These are phyloP conservation scores for Halophytophthora polymorphica DNA, from an alignment of 352 stramenopile genomes.

Conservation along the genomic window DNA sequence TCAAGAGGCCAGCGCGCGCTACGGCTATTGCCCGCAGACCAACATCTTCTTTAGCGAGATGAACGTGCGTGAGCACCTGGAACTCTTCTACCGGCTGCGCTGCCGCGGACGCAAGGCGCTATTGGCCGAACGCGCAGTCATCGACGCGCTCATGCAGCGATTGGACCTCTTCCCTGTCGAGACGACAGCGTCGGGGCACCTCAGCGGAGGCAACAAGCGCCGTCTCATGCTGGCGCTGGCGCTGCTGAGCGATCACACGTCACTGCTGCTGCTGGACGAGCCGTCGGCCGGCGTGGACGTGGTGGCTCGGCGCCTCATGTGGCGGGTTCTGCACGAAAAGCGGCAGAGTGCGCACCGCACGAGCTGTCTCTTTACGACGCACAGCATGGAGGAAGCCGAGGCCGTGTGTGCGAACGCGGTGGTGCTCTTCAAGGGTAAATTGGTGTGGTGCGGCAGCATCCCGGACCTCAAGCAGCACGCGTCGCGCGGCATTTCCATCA, in stretches of 20 bases:
- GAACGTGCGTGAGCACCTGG: conserved; percentile 69
- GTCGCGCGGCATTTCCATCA: conserved; percentile 66
- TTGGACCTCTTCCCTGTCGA: conserved; percentile 68
- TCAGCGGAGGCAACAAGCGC: conserved; percentile 84
- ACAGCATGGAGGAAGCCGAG: conserved; percentile 85
- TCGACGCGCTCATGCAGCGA: conserved; percentile 44
- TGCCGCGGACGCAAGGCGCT: conserved; percentile 23
- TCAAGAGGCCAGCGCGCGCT: conserved; percentile 45
- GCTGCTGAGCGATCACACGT: conserved; percentile 61
- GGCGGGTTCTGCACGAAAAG: conserved; percentile 69
- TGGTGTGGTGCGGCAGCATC: conserved; percentile 78
- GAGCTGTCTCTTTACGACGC: conserved; percentile 81
- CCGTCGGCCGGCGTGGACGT: conserved; percentile 81
- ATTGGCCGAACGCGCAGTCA: conserved; percentile 22
- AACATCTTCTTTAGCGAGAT: conserved; percentile 77
- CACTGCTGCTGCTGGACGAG: conserved; percentile 75
- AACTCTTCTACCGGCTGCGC: conserved; percentile 65
- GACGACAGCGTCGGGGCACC: conserved; percentile 44
- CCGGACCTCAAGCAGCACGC: conserved; percentile 75
- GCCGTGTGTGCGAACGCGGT: conserved; percentile 80
- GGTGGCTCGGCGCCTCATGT: conserved; percentile 75
- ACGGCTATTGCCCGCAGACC: conserved; percentile 79
- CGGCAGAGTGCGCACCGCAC: conserved; percentile 36
- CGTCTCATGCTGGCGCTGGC: conserved; percentile 75
- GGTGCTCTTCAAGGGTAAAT: conserved; percentile 66